Percentiles rank a stretch among this genome's conserved stretches.
Evolutionary conservation across 2,329 filamentous ascomycete genomes (phyloP).

Genomic region (Tolypocladium tundrense): DNA sequence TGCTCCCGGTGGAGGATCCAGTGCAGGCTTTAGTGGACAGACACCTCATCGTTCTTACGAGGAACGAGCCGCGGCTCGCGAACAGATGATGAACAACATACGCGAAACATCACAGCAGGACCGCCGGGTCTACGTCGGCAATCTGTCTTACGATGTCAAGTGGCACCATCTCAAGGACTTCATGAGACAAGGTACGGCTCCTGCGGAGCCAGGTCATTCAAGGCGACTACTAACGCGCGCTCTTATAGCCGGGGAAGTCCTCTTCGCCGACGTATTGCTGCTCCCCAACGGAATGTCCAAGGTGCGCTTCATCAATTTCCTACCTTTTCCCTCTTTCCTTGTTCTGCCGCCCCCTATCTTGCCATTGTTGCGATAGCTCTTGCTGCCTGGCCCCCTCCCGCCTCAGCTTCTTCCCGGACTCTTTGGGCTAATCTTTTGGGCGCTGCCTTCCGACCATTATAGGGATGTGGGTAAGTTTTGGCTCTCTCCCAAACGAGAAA

Average conservation of each 20-base stretch:
- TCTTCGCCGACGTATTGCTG: slow-evolving; percentile 98
- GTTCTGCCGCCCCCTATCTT: slow-evolving; percentile 37
- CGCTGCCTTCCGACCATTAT: slow-evolving; percentile 78
- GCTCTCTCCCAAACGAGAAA: background rate
- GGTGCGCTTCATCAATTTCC: slow-evolving; percentile 67
- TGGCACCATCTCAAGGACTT: slow-evolving; percentile 99
- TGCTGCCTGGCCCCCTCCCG: background rate
- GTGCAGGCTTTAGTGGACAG: slow-evolving; percentile 51
- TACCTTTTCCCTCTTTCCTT: slow-evolving; percentile 52
- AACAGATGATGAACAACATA: slow-evolving; percentile 92
- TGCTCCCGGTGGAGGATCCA: slow-evolving; percentile 59
- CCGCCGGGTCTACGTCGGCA: slow-evolving; percentile 98
- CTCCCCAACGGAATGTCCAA: slow-evolving; percentile 99
- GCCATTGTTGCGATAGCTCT: background rate
- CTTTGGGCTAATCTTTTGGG: slow-evolving; percentile 15
- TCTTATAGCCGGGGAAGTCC: slow-evolving; percentile 82
- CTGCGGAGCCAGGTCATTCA: slow-evolving; percentile 11
- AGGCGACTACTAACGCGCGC: slow-evolving; percentile 27
- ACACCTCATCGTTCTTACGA: slow-evolving; percentile 66
- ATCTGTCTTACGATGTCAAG: slow-evolving; percentile 98
- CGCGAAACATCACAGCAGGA: slow-evolving; percentile 96
- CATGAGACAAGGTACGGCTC: slow-evolving; percentile 88
- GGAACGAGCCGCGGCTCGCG: slow-evolving; percentile 72
- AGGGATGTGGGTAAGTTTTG: slow-evolving; percentile 95
- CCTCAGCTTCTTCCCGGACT: background rate